phyloP scores from a whole-genome alignment of 2,329 filamentous ascomycete genomes.

The Botrytis tulipae region DNA sequence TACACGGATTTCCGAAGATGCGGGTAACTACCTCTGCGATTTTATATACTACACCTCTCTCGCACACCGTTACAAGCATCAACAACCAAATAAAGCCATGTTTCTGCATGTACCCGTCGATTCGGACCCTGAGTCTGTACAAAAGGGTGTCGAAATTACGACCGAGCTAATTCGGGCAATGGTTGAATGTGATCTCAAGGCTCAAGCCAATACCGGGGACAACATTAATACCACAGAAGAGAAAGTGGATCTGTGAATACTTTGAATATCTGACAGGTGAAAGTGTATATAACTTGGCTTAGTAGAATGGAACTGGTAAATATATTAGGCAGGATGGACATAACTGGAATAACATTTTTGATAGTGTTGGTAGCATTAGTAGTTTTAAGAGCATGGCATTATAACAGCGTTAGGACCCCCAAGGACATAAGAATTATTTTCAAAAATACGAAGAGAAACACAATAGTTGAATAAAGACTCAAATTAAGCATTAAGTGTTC shows the following conservation, averaged over 20 bases:
- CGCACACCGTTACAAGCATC: constrained; percentile 52
- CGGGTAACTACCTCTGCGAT: constrained; percentile 73
- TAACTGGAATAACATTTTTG: not conserved
- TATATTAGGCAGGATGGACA: not conserved
- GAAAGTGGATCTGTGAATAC: not conserved
- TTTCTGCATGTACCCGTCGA: constrained; percentile 73
- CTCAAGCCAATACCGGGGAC: not conserved
- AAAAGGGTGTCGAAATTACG: constrained; percentile 51
- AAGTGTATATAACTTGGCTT: not conserved
- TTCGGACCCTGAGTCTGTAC: constrained; percentile 49
- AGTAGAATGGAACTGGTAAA: too few relatives aligned
- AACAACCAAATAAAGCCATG: constrained; percentile 52
- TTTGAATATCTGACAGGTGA: not conserved
- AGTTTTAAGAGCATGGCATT: not conserved
- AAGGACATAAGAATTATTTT: not conserved
- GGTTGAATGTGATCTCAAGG: constrained; percentile 43
- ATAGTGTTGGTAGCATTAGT: not conserved
- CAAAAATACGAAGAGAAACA: not conserved
- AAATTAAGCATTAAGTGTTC: not conserved
- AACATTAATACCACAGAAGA: not conserved
- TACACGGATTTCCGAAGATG: constrained; percentile 63
- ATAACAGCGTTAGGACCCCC: too few relatives aligned
- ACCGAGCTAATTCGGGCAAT: constrained; percentile 57
- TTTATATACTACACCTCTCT: constrained; percentile 74
- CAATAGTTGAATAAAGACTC: not conserved